phyloP scores from a whole-genome alignment of 176 grass and related monocot species.

The Pontederia paniculata region DNA sequence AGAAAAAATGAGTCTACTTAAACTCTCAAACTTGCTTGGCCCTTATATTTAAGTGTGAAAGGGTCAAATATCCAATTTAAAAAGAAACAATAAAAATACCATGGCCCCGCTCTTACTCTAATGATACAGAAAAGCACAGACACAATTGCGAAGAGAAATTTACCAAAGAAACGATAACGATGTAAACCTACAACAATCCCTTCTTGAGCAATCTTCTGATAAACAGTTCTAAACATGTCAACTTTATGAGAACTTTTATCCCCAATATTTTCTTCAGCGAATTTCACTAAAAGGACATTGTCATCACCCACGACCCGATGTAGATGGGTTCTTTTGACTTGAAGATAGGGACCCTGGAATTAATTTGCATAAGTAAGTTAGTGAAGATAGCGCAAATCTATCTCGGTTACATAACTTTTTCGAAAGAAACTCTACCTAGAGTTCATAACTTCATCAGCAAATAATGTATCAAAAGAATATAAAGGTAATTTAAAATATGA shows the following conservation, averaged over 20 bases:
- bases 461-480: too few relatives aligned
- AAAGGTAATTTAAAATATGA: too few relatives aligned
- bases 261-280: slow-evolving; percentile 20
- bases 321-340: slow-evolving; percentile 51
- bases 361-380: background rate
- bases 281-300: slow-evolving; percentile 68
- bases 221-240: slow-evolving; percentile 10
- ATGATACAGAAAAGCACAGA: background rate
- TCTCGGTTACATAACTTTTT: too few relatives aligned
- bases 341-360: slow-evolving; percentile 58
- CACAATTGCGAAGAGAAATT: slow-evolving; percentile 3
- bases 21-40: too few relatives aligned
- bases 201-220: slow-evolving; percentile 34
- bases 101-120: background rate
- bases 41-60: too few relatives aligned
- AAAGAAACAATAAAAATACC: too few relatives aligned
- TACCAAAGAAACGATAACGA: slow-evolving; percentile 43
- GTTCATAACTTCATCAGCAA: too few relatives aligned
- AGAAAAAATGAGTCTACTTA: too few relatives aligned
- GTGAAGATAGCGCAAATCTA: background rate
- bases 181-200: slow-evolving; percentile 49
- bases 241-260: slow-evolving; percentile 1
- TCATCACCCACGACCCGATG: slow-evolving; percentile 68
- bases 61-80: too few relatives aligned
- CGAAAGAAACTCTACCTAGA: too few relatives aligned